These are phyloP conservation scores for Aspergillus sp. DNA, from an alignment of 2,329 filamentous ascomycete genomes.

Conservation along the genomic window DNA sequence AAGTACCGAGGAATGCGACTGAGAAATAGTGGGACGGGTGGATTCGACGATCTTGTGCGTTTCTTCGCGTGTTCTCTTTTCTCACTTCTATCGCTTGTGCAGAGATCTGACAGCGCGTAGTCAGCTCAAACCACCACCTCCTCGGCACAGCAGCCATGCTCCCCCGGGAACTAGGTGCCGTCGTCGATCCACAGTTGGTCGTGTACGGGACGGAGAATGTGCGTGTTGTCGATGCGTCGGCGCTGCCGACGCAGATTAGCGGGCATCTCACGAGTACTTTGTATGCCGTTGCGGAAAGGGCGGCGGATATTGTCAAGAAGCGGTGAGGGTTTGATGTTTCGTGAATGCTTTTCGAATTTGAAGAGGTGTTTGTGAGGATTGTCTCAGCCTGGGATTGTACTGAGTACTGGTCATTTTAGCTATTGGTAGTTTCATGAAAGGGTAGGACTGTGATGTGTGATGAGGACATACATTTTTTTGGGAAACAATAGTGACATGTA, in stretches of 20 bases:
- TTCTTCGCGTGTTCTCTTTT: background rate
- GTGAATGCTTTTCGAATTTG: too few relatives aligned
- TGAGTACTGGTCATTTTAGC: too few relatives aligned
- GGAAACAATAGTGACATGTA: too few relatives aligned
- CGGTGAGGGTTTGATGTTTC: background rate
- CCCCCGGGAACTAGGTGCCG: slow-evolving; percentile 12
- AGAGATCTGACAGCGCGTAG: background rate
- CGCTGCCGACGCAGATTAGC: slow-evolving; percentile 21
- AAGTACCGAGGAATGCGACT: background rate
- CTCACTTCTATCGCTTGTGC: background rate
- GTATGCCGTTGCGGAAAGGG: slow-evolving; percentile 22
- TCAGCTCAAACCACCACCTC: slow-evolving; percentile 14
- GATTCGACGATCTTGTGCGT: background rate
- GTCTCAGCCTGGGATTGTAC: too few relatives aligned
- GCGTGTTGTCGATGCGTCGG: slow-evolving; percentile 22
- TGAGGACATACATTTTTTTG: too few relatives aligned
- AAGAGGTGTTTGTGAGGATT: too few relatives aligned
- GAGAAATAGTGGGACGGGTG: background rate
- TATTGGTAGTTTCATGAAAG: too few relatives aligned
- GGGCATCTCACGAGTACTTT: slow-evolving; percentile 22
- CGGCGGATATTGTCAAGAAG: slow-evolving; percentile 16
- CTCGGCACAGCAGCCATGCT: slow-evolving; percentile 16
- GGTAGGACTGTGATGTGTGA: too few relatives aligned
- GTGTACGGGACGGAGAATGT: slow-evolving; percentile 19
- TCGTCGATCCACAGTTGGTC: slow-evolving; percentile 3